These are phyloP conservation scores for Endocalyx cinctus DNA, from an alignment of 2,329 filamentous ascomycete species.

Conservation along the genomic window DNA sequence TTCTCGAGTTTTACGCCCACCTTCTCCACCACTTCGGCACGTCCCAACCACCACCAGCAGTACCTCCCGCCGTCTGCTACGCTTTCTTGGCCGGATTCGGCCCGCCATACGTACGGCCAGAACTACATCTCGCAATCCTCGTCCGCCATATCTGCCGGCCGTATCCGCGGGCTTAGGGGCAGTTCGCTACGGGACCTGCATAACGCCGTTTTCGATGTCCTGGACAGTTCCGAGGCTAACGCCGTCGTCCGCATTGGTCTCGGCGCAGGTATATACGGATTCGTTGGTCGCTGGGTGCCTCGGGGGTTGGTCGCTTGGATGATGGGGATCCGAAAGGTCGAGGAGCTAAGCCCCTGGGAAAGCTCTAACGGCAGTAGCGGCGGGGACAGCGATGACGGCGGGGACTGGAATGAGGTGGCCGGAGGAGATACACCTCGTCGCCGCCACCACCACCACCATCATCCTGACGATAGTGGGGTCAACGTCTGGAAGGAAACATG, in stretches of 20 bases:
- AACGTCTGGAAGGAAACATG: slow-evolving; percentile 39
- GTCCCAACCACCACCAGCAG: slow-evolving; percentile 26
- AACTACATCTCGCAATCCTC: slow-evolving; percentile 55
- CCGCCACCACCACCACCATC: slow-evolving; percentile 36
- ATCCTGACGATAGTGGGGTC: slow-evolving; percentile 22
- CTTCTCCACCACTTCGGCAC: slow-evolving; percentile 30
- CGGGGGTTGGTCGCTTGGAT: slow-evolving; percentile 81
- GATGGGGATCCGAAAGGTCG: slow-evolving; percentile 70
- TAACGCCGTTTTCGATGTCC: slow-evolving; percentile 83
- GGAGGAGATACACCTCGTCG: slow-evolving; percentile 46
- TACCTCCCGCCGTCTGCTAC: slow-evolving; percentile 47
- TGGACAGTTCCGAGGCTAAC: slow-evolving; percentile 60
- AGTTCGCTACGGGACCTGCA: slow-evolving; percentile 76
- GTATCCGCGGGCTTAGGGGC: slow-evolving; percentile 58
- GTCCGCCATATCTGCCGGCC: slow-evolving; percentile 52
- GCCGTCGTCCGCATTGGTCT: slow-evolving; percentile 74
- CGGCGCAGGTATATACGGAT: slow-evolving; percentile 77
- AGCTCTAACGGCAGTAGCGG: slow-evolving; percentile 33
- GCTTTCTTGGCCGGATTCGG: slow-evolving; percentile 59
- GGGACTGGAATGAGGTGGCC: neutral
- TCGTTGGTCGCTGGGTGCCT: slow-evolving; percentile 79
- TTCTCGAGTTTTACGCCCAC: slow-evolving; percentile 61
- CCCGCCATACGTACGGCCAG: slow-evolving; percentile 55
- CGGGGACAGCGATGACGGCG: slow-evolving; percentile 15
- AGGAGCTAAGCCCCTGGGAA: slow-evolving; percentile 53